Evolutionary conservation across 2,329 filamentous ascomycete genomes (phyloP).

Genomic region (Diplodia corticola): DNA sequence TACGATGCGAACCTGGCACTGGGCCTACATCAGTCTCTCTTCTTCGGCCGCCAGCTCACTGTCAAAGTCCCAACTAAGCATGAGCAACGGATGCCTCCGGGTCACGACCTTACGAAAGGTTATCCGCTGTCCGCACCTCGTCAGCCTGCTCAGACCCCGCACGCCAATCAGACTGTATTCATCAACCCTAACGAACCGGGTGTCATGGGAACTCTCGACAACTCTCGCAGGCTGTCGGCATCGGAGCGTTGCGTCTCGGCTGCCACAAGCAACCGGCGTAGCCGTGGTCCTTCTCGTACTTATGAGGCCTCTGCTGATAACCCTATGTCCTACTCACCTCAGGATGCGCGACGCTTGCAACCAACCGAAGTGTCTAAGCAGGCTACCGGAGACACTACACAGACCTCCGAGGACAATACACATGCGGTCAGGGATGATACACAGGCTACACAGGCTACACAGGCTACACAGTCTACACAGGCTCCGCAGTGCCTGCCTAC

Average conservation of each 20-base stretch:
- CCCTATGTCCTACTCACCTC: conserved; percentile 11
- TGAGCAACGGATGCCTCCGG: background rate
- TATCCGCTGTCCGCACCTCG: background rate
- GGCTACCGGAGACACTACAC: background rate
- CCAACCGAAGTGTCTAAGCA: background rate
- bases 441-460: no score
- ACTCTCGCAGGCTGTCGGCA: background rate
- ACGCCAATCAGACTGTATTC: background rate
- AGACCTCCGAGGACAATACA: no score
- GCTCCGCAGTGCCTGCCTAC: background rate
- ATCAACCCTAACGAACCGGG: background rate
- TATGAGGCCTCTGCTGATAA: background rate
- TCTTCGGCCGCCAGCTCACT: background rate
- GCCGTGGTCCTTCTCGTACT: conserved; percentile 1
- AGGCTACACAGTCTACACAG: background rate
- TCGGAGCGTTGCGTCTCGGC: background rate
- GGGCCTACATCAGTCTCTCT: background rate
- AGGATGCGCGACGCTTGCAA: conserved; percentile 8
- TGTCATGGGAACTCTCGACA: background rate
- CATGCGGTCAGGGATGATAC: no score
- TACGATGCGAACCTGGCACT: background rate
- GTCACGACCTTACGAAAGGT: background rate
- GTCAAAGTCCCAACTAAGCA: background rate
- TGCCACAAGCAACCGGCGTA: background rate
- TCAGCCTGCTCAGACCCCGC: background rate